These are phyloP conservation scores for Ottelia alismoides DNA, from an alignment of 106 monocot species.

Conservation along the genomic window DNA sequence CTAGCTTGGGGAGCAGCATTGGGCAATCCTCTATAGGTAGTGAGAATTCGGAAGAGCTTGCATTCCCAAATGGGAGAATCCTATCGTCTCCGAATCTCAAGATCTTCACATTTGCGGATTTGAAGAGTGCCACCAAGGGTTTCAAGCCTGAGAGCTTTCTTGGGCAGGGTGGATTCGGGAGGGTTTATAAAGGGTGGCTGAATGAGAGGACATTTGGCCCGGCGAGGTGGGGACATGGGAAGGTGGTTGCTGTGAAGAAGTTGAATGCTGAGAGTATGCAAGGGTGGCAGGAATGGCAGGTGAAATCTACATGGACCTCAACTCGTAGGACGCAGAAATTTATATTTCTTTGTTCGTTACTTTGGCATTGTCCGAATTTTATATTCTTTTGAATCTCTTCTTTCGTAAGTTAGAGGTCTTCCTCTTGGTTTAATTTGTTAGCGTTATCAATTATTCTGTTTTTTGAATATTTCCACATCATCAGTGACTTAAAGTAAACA, in stretches of 20 bases:
- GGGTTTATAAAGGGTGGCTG: conserved; percentile 9
- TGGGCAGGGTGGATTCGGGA: conserved; percentile 12
- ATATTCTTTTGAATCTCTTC: too few relatives aligned
- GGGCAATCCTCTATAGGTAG: neutral
- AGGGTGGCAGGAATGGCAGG: conserved; percentile 13
- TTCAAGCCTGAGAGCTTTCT: conserved; percentile 6
- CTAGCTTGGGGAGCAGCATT: too few relatives aligned
- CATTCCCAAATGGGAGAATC: conserved; percentile 1
- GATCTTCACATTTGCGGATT: conserved; percentile 8
- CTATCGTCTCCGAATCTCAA: conserved; percentile 2
- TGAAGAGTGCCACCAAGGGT: conserved; percentile 6
- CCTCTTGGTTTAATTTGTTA: too few relatives aligned
- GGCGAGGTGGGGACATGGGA: conserved; percentile 1
- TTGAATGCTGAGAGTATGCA: conserved; percentile 13
- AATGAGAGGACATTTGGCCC: conserved; percentile 6
- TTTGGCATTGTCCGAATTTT: too few relatives aligned
- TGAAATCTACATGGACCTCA: neutral
- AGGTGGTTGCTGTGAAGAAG: conserved; percentile 11
- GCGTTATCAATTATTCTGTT: too few relatives aligned
- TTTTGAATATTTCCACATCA: too few relatives aligned
- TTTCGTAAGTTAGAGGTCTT: too few relatives aligned
- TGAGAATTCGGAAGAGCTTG: neutral
- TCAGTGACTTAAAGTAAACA: too few relatives aligned
- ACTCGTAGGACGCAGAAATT: neutral
- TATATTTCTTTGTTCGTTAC: neutral